Percentiles rank a stretch among this genome's conserved stretches.
These are phyloP conservation scores for Manihot esculenta DNA, from an alignment of 441 rosid species.

Conservation along the genomic window DNA sequence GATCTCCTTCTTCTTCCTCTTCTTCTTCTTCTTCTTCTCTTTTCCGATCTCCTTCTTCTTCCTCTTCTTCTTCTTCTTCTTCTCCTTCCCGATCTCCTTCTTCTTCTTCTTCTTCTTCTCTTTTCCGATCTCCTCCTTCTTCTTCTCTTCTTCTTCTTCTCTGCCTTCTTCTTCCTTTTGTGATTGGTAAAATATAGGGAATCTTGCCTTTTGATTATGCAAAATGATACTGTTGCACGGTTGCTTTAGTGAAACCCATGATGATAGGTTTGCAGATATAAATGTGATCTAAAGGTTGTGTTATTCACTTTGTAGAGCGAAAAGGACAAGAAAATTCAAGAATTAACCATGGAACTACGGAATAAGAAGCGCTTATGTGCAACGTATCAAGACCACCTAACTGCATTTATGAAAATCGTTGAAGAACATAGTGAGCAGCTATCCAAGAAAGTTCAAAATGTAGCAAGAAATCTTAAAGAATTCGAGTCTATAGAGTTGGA, in stretches of 20 bases:
- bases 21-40: too few species aligned
- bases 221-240: not conserved
- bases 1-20: too few species aligned
- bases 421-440: conserved; percentile 62
- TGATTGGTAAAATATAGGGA: not conserved
- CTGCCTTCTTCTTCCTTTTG: too few species aligned
- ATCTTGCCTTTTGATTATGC: not conserved
- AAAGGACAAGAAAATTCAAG: conserved; percentile 84
- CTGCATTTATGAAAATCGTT: conserved; percentile 65
- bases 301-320: conserved; percentile 46
- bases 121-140: too few species aligned
- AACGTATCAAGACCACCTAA: conserved; percentile 71
- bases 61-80: too few species aligned
- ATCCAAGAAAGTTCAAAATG: conserved; percentile 61
- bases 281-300: conserved; percentile 11
- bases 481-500: conserved; percentile 57
- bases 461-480: conserved; percentile 61
- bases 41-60: too few species aligned
- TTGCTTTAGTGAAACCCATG: not conserved
- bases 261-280: not conserved
- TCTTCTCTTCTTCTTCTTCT: too few species aligned
- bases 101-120: too few species aligned
- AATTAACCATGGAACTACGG: conserved; percentile 64
- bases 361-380: conserved; percentile 80
- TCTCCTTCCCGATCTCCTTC: too few species aligned